phyloP scores from a whole-genome alignment of 441 rosid species.

The Bocquillonia castaneifolia region DNA sequence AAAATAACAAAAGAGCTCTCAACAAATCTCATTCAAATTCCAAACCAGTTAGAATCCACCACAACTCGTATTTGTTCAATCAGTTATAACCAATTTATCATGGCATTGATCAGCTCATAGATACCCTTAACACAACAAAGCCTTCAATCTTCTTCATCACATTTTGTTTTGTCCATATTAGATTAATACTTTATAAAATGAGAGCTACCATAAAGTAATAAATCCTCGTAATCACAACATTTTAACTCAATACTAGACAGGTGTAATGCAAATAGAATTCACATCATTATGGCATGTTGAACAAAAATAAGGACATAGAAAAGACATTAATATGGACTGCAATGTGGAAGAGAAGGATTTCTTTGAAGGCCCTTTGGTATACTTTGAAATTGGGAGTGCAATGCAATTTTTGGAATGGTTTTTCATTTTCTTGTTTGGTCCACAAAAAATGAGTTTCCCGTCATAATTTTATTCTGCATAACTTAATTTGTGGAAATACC shows the following conservation, averaged over 20 bases:
- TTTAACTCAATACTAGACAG: not conserved
- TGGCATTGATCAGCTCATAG: not conserved
- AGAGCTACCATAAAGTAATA: not conserved
- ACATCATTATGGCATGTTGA: not conserved
- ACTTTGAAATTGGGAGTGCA: not conserved
- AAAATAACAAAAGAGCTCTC: not conserved
- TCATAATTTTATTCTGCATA: not conserved
- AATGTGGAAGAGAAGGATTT: not conserved
- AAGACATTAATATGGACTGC: not conserved
- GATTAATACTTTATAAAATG: not conserved
- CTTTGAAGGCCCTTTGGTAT: not conserved
- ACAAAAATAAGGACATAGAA: not conserved
- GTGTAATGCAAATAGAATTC: not conserved
- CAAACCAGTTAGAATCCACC: not conserved
- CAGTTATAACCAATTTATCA: not conserved
- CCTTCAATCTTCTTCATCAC: not conserved
- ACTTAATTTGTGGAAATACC: not conserved
- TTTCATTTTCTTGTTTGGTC: not conserved
- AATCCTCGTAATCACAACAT: not conserved
- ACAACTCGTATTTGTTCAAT: not conserved
- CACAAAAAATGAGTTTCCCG: not conserved
- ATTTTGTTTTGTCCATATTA: not conserved
- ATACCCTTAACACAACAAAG: not conserved
- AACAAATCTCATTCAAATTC: not conserved
- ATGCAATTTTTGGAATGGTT: not conserved